These are phyloP conservation scores for Mariannaea sp. DNA, from an alignment of 2,329 filamentous ascomycete species.

Conservation along the genomic window DNA sequence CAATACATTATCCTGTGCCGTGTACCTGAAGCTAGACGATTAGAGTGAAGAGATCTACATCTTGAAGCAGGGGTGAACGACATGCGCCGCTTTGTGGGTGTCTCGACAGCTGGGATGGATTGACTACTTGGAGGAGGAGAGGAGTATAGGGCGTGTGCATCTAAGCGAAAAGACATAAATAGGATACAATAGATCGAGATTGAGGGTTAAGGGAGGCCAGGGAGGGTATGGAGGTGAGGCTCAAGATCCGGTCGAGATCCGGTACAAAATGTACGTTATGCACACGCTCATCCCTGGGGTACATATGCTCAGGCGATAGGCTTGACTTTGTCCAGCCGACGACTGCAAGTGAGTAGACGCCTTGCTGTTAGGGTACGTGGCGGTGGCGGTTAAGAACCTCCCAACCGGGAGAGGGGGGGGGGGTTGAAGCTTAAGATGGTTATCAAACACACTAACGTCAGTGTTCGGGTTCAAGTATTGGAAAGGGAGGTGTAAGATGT, in stretches of 20 bases:
- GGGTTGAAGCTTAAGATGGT: no score
- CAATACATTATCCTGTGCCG: no score
- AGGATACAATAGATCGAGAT: no score
- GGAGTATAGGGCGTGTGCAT: slow-evolving; percentile 23
- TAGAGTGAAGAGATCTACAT: background rate
- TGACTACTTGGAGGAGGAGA: background rate
- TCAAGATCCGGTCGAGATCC: slow-evolving; percentile 1
- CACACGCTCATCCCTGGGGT: no score
- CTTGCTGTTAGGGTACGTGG: slow-evolving; percentile 12
- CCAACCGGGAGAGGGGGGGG: no score
- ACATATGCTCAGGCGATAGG: no score
- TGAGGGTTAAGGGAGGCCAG: no score
- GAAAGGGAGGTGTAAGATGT: slow-evolving; percentile 9
- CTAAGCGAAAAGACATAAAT: slow-evolving; percentile 4
- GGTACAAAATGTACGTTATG: background rate
- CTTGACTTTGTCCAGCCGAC: no score
- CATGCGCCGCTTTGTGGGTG: background rate
- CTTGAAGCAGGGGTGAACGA: background rate
- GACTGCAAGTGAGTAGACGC: slow-evolving; percentile 30
- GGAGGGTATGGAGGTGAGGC: no score
- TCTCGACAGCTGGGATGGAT: background rate
- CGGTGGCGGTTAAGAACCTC: background rate
- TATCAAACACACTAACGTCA: no score
- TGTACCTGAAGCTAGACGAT: background rate
- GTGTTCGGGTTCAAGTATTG: no score